Base-by-base conservation (phyloP, 495 filamentous ascomycete genomes). In the Penicillium coprophilum region DNA sequence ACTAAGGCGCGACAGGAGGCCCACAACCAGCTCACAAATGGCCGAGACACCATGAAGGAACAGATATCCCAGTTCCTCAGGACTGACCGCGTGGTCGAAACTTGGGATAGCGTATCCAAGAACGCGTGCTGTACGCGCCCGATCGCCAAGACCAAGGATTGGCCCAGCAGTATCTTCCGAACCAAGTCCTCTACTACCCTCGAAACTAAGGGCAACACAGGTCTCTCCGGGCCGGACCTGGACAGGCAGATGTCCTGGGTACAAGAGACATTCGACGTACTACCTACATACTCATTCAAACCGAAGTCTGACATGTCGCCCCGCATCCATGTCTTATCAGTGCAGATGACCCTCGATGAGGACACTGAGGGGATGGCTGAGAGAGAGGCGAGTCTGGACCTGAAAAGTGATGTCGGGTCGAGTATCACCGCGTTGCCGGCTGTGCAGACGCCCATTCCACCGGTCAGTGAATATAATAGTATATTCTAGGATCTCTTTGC, bases 341-440 rank as follows among this genome's bases (percentile, higher is more conserved):
- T 71, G 12, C 63, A 70, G 15, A 61, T 67, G 59, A 59, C 24
- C 19, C 34, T 67, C n/a, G 57, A 68, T 27, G 66, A 71, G n/a
- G 64, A 71, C 1, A 46, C 54, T 21, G 54, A 57, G 21, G 51
- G 34, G 34, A 15, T 50, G 38, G 24, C 49, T 36, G 46, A 57
- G 31, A 24, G n/a, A 21, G 28, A 49, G 24, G 49, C 36, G 32
- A 53, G 31, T 46, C 23, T 56, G 20, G 51, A 56, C 24, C 28
- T 52, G 19, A 8, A 50, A 2, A 50, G 52, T 17, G 70, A 73
- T 34, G 17, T 60, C 19, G 62, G 62, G 24, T 71, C 72, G 4
- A 63, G 67, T 12, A 71, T 77, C 52, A 77, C 75, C 10, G 75
- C 73, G 11, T 67, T 78, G 40, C 73, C 75, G 38, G 58, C 63